These are phyloP conservation scores for Phlegmacium glaucopus DNA, from an alignment of 768 basidiomycete genomes.

Conservation along the genomic window DNA sequence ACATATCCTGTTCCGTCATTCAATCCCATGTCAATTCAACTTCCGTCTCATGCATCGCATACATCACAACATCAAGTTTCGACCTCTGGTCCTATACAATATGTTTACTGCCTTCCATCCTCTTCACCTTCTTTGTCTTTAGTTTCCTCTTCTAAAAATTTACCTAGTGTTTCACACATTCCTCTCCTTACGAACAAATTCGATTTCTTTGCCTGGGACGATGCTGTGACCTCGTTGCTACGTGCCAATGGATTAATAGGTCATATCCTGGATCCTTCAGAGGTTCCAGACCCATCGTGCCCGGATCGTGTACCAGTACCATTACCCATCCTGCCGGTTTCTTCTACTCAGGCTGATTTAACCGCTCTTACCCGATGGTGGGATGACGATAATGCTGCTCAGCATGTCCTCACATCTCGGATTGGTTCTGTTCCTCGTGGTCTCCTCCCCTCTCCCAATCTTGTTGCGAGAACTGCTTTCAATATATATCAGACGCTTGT, in stretches of 20 bases:
- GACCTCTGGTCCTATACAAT: background rate
- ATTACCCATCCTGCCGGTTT: background rate
- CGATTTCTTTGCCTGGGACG: too few species aligned
- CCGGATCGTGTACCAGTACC: constrained; percentile 1
- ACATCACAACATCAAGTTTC: background rate
- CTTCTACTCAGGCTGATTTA: background rate
- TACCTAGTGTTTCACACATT: constrained; percentile 2
- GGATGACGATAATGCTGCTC: constrained; percentile 2
- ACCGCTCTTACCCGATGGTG: background rate
- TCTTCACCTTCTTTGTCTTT: background rate
- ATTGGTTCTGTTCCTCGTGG: background rate
- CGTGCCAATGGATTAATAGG: background rate
- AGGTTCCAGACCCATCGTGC: background rate
- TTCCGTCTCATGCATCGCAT: too few species aligned
- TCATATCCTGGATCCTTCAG: constrained; percentile 2
- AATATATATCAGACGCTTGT: background rate
- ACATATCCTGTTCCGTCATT: too few species aligned
- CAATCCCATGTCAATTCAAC: too few species aligned
- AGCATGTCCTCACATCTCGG: background rate
- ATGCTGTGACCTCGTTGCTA: constrained; percentile 1
- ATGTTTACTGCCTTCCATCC: constrained; percentile 1
- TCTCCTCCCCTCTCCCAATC: constrained; percentile 1
- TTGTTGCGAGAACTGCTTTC: background rate
- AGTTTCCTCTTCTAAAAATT: background rate
- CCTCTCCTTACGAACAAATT: too few species aligned